Evolutionary conservation across 2,329 filamentous ascomycete genomes (phyloP), one percentile per base, ranked within the genome.

Genomic region (Tolypocladium ophioglossoides): DNA sequence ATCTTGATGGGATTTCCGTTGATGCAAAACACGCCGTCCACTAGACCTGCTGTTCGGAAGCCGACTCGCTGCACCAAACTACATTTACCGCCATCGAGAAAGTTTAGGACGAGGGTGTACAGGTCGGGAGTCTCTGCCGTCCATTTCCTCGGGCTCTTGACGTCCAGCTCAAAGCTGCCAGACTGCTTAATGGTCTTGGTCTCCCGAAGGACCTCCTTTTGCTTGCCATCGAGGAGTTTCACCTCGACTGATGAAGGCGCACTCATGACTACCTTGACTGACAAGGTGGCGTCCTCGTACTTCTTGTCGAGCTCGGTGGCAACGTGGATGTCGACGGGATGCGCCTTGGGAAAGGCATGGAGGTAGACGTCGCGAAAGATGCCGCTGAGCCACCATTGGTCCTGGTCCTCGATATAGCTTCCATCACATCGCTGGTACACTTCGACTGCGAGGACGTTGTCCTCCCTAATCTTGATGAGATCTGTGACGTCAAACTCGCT

Each of bases 391-490:
- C 83, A 84, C 83, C 85, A 87, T 66, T 87, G 82, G 61, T 87
- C 83, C 58, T 79, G 84, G 56, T 88, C 85, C 62, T 89, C 86
- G 37, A 89, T 80, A 57, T 89, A 89, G 22, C 79, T 84, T 3
- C 85, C 86, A 62, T 89, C 83, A 37, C 82, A 88, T 60, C 81
- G 82, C 64, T 89, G 85, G 57, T 89, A 89, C 0, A 89, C 86
- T 51, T 82, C 77, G 0, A 89, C 84, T 2, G 78, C 78, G 2
- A 90, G 65, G 1, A 71, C 72, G 57, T 87, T 89, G 48, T 74
- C 68, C 1, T 67, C 65, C 1, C 68, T 63, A 3, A 67, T 41
- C 1, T 69, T 64, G 2, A 88, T 69, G 35, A 74, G 68, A 0
- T 70, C 59, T 0, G 84, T 83, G 7, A 91, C 74, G 58, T 90